These are phyloP conservation scores for Chaetomium cochliodes DNA, from an alignment of 495 filamentous ascomycete species.

Conservation along the genomic window DNA sequence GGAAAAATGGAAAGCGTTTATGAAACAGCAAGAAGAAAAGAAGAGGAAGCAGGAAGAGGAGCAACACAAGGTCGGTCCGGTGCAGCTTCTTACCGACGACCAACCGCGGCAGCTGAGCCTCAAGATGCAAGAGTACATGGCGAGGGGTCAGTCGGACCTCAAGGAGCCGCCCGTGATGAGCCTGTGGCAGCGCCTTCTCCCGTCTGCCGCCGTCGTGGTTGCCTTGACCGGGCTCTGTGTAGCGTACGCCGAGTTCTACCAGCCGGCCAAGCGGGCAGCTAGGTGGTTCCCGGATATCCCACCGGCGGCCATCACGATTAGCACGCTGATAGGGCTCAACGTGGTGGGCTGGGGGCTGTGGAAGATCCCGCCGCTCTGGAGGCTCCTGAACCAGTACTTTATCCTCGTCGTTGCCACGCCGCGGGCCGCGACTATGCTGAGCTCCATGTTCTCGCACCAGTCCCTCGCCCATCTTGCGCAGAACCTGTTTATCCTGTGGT, in stretches of 20 bases:
- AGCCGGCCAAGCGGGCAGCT: slow-evolving; percentile 54
- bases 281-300: slow-evolving; percentile 73
- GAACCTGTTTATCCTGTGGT: slow-evolving; percentile 66
- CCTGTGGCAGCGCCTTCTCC: slow-evolving; percentile 60
- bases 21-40: slow-evolving; percentile 54
- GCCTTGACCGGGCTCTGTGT: slow-evolving; percentile 51
- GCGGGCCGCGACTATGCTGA: slow-evolving; percentile 60
- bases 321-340: slow-evolving; percentile 65
- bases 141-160: slow-evolving; percentile 42
- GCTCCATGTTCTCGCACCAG: slow-evolving; percentile 79
- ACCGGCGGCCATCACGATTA: slow-evolving; percentile 74
- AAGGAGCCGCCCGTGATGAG: slow-evolving; percentile 50
- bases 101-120: slow-evolving; percentile 37
- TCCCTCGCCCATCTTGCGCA: slow-evolving; percentile 55
- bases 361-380: slow-evolving; percentile 68
- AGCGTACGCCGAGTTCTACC: slow-evolving; percentile 60
- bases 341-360: slow-evolving; percentile 60
- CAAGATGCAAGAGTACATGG: slow-evolving; percentile 39
- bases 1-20: slow-evolving; percentile 47
- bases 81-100: slow-evolving; percentile 46
- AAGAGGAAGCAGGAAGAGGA: slow-evolving; percentile 51
- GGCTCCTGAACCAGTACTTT: slow-evolving; percentile 75
- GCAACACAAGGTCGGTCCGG: slow-evolving; percentile 47
- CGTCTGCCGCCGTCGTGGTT: slow-evolving; percentile 58
- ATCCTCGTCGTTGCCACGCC: slow-evolving; percentile 70